Conservation (phyloP, 257 asterid species). For the Scutellaria baicalensis region DNA sequence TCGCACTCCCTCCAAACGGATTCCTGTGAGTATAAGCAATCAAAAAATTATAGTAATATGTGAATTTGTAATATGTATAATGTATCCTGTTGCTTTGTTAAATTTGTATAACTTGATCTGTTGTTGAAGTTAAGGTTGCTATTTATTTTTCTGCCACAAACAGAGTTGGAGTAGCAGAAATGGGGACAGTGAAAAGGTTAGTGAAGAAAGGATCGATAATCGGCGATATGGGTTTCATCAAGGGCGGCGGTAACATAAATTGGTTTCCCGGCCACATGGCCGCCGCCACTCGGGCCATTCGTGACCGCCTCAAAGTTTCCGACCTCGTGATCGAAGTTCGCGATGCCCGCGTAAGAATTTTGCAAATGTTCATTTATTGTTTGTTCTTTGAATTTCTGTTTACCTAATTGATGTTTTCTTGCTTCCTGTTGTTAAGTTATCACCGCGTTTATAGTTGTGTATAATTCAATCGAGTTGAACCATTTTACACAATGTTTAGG, state of each 20-base stretch:
- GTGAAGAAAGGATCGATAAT: conserved; percentile 40
- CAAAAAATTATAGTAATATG: too few relatives aligned
- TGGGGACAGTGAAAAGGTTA: conserved; percentile 38
- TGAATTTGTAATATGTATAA: too few relatives aligned
- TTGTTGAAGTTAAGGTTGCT: neutral
- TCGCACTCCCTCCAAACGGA: too few relatives aligned
- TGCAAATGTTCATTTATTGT: neutral
- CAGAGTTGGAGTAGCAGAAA: conserved; percentile 3
- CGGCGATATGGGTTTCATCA: conserved; percentile 72
- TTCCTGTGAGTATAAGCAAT: too few relatives aligned
- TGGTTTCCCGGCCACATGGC: conserved; percentile 99
- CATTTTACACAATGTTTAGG: neutral
- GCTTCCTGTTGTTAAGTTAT: neutral
- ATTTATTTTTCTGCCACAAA: too few relatives aligned
- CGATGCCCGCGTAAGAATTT: conserved; percentile 65
- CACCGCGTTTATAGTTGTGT: neutral
- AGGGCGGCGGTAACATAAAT: conserved; percentile 75
- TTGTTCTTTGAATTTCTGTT: neutral
- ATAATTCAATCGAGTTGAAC: neutral
- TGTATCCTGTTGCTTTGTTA: too few relatives aligned
- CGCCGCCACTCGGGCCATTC: conserved; percentile 91
- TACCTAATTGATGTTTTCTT: neutral
- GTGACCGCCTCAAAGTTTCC: conserved; percentile 78
- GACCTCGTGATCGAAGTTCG: conserved; percentile 94
- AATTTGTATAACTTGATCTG: too few relatives aligned